Base-by-base conservation (phyloP, 2,329 filamentous ascomycete species). In the Rasamsonia emersonii region DNA sequence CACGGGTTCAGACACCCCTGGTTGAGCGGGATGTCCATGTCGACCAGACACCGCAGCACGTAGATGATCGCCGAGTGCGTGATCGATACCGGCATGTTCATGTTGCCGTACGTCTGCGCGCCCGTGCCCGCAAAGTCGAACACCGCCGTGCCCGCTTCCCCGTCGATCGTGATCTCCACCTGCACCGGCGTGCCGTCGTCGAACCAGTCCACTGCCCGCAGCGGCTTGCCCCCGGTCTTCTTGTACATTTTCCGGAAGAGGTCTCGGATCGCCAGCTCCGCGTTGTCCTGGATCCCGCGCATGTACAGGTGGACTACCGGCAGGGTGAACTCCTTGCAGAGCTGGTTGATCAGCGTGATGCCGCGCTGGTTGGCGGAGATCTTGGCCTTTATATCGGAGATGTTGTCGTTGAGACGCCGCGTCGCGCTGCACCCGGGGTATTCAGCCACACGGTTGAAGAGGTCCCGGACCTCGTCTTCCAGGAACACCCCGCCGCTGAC, bases 341-440 rank as follows among this genome's bases (percentile, higher is more conserved):
- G 61, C 0, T 70, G 67, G 24, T 68, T 69, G 39, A 89, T 86
- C 13, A 86, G 66, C 21, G 73, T 77, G 47, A 86, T 86, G 5
- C 84, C 84, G 51, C 85, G 85, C 46, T 85, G 79, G 46, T 91
- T 89, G 4, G 83, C 82, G 1, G 84, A 82, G 3, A 88, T 77
- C 50, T 88, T 82, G 1, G 84, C 84, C 56, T 86, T 85, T 25
- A 89, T 66, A 50, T 89, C 84, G 38, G 82, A 84, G 46, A 89
- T 66, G 49, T 89, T 91, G 51, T 91, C 84, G 5, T 72, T 72
- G 0, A 88, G 64, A 47, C 80, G 82, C 28, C 83, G 68, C 1
- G 82, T 86, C 1, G 82, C 82, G 40, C 73, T 79, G 61, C 82
- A 88, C 2, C 78, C 81, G 1, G 78, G 76, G 40, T 79, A 75